Percentiles rank a stretch among this genome's conserved stretches.
These are phyloP conservation scores for Fusarium miscanthi DNA, from an alignment of 2,329 filamentous ascomycete genomes.

Conservation along the genomic window DNA sequence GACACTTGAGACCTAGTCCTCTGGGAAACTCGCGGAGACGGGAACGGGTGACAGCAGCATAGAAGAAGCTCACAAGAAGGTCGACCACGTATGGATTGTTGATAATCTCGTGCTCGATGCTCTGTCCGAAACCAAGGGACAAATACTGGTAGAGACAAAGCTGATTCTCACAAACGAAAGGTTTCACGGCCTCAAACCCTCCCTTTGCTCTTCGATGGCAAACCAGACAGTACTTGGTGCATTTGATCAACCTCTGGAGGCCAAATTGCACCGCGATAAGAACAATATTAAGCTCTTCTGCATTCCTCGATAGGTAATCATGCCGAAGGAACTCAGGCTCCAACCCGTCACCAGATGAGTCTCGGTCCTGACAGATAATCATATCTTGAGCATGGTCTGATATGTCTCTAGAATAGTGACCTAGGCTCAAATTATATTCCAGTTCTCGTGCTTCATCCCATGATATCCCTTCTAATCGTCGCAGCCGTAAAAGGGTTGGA, in stretches of 20 bases:
- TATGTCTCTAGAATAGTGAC: neutral
- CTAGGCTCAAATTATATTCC: slow-evolving; percentile 21
- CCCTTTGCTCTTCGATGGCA: slow-evolving; percentile 77
- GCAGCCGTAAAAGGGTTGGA: slow-evolving; percentile 69
- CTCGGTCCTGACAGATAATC: neutral
- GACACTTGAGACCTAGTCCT: slow-evolving; percentile 54
- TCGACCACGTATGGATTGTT: slow-evolving; percentile 86
- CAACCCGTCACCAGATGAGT: slow-evolving; percentile 11
- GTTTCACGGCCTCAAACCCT: slow-evolving; percentile 77
- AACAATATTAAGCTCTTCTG: slow-evolving; percentile 59
- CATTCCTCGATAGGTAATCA: slow-evolving; percentile 49
- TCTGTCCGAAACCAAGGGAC: slow-evolving; percentile 84
- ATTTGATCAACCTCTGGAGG: slow-evolving; percentile 80
- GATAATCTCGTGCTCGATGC: slow-evolving; percentile 85
- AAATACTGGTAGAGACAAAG: slow-evolving; percentile 92
- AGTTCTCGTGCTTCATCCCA: slow-evolving; percentile 64
- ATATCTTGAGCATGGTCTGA: neutral
- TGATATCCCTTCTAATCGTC: slow-evolving; percentile 61
- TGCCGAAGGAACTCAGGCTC: slow-evolving; percentile 34
- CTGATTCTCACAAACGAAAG: slow-evolving; percentile 79
- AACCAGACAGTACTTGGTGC: slow-evolving; percentile 87
- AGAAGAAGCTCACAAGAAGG: slow-evolving; percentile 85
- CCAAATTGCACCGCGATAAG: slow-evolving; percentile 78
- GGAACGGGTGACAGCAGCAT: slow-evolving; percentile 61
- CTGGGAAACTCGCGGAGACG: slow-evolving; percentile 58